phyloP scores from a whole-genome alignment of 768 basidiomycete genomes.

The Pleurotus tuoliensis region DNA sequence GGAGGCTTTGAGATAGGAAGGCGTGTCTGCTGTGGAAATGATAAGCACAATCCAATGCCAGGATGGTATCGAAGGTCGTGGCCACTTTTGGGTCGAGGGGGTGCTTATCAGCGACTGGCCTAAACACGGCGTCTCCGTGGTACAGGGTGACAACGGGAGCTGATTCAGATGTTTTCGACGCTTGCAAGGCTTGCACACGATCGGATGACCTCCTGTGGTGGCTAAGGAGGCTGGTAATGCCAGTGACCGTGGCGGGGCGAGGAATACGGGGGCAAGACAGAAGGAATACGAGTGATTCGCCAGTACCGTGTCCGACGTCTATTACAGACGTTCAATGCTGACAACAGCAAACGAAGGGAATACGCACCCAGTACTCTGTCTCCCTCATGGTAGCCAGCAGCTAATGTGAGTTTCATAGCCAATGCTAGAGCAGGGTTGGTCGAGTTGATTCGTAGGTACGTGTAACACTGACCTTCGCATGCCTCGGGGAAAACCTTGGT shows the following conservation, averaged over 20 bases:
- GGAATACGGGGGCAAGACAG: slow-evolving; percentile 42
- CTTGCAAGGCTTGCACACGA: slow-evolving; percentile 31
- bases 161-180: slow-evolving; percentile 7
- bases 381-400: slow-evolving; percentile 34
- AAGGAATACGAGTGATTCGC: slow-evolving; percentile 60
- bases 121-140: slow-evolving; percentile 49
- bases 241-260: slow-evolving; percentile 43
- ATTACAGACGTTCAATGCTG: background rate
- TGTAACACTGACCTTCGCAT: slow-evolving; percentile 45
- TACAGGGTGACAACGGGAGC: slow-evolving; percentile 34
- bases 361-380: slow-evolving; percentile 51
- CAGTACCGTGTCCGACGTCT: slow-evolving; percentile 71
- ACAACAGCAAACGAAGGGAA: slow-evolving; percentile 1
- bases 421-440: slow-evolving; percentile 26
- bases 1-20: slow-evolving; percentile 50
- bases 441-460: background rate
- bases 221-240: slow-evolving; percentile 50
- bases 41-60: slow-evolving; percentile 68
- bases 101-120: slow-evolving; percentile 24
- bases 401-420: slow-evolving; percentile 45
- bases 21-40: slow-evolving; percentile 51
- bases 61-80: slow-evolving; percentile 40
- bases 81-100: slow-evolving; percentile 35
- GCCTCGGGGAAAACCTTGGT: slow-evolving; percentile 51
- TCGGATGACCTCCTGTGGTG: slow-evolving; percentile 45